These are phyloP conservation scores for Colletotrichum sp. DNA, from an alignment of 2,329 filamentous ascomycete genomes.

Conservation along the genomic window DNA sequence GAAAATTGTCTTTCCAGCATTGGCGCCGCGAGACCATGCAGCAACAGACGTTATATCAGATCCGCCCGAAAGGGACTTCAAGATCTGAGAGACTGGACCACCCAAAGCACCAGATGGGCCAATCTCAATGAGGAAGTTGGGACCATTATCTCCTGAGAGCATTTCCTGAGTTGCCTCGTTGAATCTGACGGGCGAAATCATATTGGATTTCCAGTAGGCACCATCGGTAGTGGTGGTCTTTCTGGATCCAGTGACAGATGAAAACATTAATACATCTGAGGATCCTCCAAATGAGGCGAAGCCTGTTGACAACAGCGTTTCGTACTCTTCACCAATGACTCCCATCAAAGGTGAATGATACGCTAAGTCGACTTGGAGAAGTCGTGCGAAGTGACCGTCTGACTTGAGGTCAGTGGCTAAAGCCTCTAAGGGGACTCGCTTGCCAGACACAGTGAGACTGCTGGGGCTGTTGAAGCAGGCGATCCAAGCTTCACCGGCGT, in stretches of 20 bases:
- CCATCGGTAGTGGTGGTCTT: background rate
- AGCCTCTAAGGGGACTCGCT: background rate
- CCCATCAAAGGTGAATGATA: slow-evolving; percentile 19
- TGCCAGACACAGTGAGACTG: slow-evolving; percentile 14
- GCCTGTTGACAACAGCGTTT: background rate
- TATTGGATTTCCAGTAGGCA: slow-evolving; percentile 10
- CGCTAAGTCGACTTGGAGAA: slow-evolving; percentile 25
- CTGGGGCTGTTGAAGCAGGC: slow-evolving; percentile 18
- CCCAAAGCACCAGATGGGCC: slow-evolving; percentile 32
- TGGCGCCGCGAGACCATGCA: background rate
- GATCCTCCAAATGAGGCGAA: background rate
- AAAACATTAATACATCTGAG: slow-evolving; percentile 3
- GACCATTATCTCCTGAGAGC: background rate
- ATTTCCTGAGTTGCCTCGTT: background rate
- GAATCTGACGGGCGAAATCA: slow-evolving; percentile 7
- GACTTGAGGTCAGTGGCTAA: slow-evolving; percentile 24
- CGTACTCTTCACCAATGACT: background rate
- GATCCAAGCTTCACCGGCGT: background rate
- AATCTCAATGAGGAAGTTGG: slow-evolving; percentile 32
- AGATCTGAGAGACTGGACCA: slow-evolving; percentile 30
- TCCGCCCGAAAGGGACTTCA: slow-evolving; percentile 12
- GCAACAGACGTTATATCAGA: background rate
- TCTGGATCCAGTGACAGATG: slow-evolving; percentile 13
- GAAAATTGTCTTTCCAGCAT: background rate
- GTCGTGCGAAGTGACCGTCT: slow-evolving; percentile 27